phyloP scores from a whole-genome alignment of 371 early-diverging fungal genomes.

The Saksenaea vasiformis region DNA sequence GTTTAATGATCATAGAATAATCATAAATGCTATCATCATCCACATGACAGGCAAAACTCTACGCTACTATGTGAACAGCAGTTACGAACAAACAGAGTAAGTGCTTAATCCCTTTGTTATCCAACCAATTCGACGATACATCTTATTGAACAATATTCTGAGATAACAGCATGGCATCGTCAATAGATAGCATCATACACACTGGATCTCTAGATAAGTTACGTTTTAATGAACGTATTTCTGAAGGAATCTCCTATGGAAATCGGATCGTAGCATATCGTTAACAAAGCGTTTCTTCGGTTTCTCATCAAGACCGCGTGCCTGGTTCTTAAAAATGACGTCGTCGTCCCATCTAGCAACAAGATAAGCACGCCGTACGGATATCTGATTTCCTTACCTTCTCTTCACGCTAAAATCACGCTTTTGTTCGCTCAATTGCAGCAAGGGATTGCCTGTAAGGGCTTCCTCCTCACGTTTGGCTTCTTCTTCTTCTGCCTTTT shows the following conservation, averaged over 20 bases:
- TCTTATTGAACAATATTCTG: no score
- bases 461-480: slow-evolving; percentile 60
- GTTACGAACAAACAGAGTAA: no score
- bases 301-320: slow-evolving; percentile 80
- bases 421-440: slow-evolving; percentile 54
- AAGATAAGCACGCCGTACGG: not conserved
- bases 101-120: no score
- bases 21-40: no score
- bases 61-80: no score
- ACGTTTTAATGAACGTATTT: slow-evolving; percentile 76
- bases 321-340: slow-evolving; percentile 97
- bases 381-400: slow-evolving; percentile 45
- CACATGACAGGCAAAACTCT: no score
- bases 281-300: slow-evolving; percentile 95
- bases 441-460: slow-evolving; percentile 84
- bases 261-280: slow-evolving; percentile 93
- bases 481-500: slow-evolving; percentile 58
- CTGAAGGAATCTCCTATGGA: slow-evolving; percentile 93
- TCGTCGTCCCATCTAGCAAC: slow-evolving; percentile 91
- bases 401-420: slow-evolving; percentile 88
- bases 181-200: no score
- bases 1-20: no score
- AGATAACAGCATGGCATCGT: no score
- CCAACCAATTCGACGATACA: no score
- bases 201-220: not conserved